Percentiles rank a stretch among this genome's conserved stretches.
Evolutionary conservation across 176 grass and related monocot genomes (phyloP).

Genomic region (Triticum dicoccoides): DNA sequence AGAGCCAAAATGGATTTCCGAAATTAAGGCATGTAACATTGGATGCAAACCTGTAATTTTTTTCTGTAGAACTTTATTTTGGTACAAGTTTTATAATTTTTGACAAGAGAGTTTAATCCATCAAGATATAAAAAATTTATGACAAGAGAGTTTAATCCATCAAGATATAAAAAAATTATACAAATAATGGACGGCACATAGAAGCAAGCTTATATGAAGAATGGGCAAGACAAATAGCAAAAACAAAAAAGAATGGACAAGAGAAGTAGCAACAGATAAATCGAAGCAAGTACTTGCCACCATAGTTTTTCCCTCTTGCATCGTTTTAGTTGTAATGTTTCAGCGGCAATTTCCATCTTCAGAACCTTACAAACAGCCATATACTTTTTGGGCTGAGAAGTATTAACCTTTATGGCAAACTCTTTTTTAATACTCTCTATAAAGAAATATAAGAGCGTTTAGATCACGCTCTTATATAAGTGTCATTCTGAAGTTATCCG

Average conservation of each 20-base stretch:
- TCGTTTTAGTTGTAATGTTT: not conserved
- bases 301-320: not conserved
- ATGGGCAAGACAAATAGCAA: too few relatives aligned
- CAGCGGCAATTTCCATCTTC: not conserved
- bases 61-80: constrained; percentile 85
- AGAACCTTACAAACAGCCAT: not conserved
- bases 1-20: too few relatives aligned
- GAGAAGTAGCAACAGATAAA: too few relatives aligned
- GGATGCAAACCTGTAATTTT: constrained; percentile 65
- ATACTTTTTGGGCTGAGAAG: not conserved
- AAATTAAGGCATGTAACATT: not conserved
- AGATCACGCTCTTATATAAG: not conserved
- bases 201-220: too few relatives aligned
- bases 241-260: too few relatives aligned
- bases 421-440: not conserved
- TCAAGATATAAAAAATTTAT: too few relatives aligned
- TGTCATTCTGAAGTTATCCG: not conserved
- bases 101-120: too few relatives aligned
- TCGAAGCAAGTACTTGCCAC: not conserved
- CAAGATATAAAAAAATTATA: too few relatives aligned
- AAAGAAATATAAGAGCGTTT: too few relatives aligned
- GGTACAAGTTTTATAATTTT: too few relatives aligned
- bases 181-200: too few relatives aligned
- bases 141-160: too few relatives aligned
- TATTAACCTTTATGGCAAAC: not conserved